A percentile compares a stretch with the other conserved stretches of the same genome.
These are phyloP conservation scores for Epichloe scottii DNA, from an alignment of 2,329 filamentous ascomycete species.

Conservation along the genomic window DNA sequence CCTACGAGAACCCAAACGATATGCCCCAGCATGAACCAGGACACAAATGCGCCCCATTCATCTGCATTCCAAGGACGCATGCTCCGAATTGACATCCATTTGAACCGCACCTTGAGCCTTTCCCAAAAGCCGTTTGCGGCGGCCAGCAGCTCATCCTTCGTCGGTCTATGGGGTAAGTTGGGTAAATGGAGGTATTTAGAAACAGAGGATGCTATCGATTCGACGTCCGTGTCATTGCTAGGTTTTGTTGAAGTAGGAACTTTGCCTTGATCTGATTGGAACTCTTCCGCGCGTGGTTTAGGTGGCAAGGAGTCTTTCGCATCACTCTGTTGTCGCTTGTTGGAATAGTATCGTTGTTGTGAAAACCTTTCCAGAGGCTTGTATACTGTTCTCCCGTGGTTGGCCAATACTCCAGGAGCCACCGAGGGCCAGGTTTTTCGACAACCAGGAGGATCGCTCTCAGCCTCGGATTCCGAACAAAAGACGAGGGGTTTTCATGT, in stretches of 20 bases:
- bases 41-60: slow-evolving; percentile 87
- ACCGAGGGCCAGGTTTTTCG: background rate
- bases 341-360: background rate
- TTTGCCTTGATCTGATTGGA: background rate
- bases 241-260: slow-evolving; percentile 4
- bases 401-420: background rate
- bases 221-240: slow-evolving; percentile 13
- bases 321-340: background rate
- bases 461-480: background rate
- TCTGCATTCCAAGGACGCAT: slow-evolving; percentile 90
- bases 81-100: slow-evolving; percentile 94
- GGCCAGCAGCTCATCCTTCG: slow-evolving; percentile 82
- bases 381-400: background rate
- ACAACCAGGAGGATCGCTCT: background rate
- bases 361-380: background rate
- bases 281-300: background rate
- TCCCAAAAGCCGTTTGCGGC: slow-evolving; percentile 91
- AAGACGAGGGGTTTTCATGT: background rate
- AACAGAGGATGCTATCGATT: slow-evolving; percentile 37
- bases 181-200: slow-evolving; percentile 48
- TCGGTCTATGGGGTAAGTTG: slow-evolving; percentile 75
- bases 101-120: slow-evolving; percentile 79
- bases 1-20: slow-evolving; percentile 92
- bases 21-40: slow-evolving; percentile 90
- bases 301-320: background rate